Evolutionary conservation across 1,284 basidiomycete species (phyloP), one percentile per base, ranked within the genome.

Genomic region (Puccinia sorghi): DNA sequence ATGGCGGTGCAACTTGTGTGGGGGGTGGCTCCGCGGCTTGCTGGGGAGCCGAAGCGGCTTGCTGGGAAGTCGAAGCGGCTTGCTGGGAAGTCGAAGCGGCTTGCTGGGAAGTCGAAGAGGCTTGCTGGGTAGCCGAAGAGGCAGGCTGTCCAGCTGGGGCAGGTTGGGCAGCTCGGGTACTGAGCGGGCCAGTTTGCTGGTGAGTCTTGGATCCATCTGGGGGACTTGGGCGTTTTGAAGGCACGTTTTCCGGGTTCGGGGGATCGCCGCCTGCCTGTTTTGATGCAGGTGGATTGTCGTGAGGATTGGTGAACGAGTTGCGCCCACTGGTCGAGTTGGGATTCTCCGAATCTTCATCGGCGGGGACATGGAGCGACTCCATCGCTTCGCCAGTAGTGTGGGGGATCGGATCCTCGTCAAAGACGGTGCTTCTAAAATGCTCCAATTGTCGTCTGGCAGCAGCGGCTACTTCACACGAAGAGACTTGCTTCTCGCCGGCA

Each of bases 391-490:
- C 15, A 20, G 59, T 2, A 39, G 39, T 15, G 17, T 61, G 59
- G 17, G 59, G 17, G 59, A 61, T 39, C 4, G 59, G 64, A 32
- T 50, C 64, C 6, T 67, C 64, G 25, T 67, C 64, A 48, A 67
- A 67, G 12, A 67, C 43, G 6, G 64, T 67, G 43, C 20, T 67
- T 17, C 64, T 71, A 3, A 32, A 56, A 39, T 54, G 22, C 22
- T 71, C 69, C n/a, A 71, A 54, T 39, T 54, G 11, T 22, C 27
- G 54, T 71, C 69, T 71, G 32, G 69, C 69, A 27, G 52, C 52
- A 54, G 48, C 52, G 39, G 37, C 22, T 54, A 71, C 50, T 56
- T 71, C 69, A 15, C 50, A 25, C n/a, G 69, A 71, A 5, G 69
- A 39, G 46, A 56, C 48, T 37, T 32, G 50, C 22, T 32, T 27